Percentiles rank a stretch among this genome's conserved stretches.
Evolutionary conservation across 768 basidiomycete species (phyloP).

Genomic region (Macrolepiota fuliginosa): DNA sequence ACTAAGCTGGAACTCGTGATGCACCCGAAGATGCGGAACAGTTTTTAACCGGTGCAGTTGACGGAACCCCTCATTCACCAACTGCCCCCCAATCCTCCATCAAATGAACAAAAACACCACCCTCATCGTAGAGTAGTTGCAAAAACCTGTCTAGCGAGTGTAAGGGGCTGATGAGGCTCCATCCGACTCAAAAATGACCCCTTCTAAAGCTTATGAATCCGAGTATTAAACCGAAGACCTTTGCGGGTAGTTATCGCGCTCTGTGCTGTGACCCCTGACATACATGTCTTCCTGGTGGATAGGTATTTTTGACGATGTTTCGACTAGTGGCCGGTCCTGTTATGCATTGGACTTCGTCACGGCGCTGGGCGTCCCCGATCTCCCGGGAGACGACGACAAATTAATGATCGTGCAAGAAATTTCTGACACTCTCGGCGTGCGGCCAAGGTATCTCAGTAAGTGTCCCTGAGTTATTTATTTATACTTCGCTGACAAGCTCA

Average conservation of each 20-base stretch:
- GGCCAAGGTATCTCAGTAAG: conserved; percentile 1
- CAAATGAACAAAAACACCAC: not conserved
- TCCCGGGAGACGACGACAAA: not conserved
- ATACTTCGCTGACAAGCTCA: not conserved
- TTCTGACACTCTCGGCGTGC: not conserved
- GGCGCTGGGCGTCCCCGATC: not conserved
- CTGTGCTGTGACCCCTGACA: not conserved
- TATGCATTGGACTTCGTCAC: not conserved
- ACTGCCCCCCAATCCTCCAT: not conserved
- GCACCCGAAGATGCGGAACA: too few species aligned
- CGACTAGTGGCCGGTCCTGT: not conserved
- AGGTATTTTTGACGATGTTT: not conserved
- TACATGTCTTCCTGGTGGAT: conserved; percentile 5
- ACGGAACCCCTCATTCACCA: not conserved
- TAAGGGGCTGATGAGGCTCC: not conserved
- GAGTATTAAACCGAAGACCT: conserved; percentile 4
- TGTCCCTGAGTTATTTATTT: not conserved
- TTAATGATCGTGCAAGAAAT: not conserved
- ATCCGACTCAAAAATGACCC: not conserved
- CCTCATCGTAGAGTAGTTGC: not conserved
- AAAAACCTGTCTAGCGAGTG: not conserved
- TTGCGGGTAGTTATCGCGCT: not conserved
- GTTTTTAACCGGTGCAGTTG: too few species aligned
- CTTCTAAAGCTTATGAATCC: not conserved
- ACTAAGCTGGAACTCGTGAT: too few species aligned